phyloP scores from a whole-genome alignment of 2,329 filamentous ascomycete species.

The Colletotrichum musae region DNA sequence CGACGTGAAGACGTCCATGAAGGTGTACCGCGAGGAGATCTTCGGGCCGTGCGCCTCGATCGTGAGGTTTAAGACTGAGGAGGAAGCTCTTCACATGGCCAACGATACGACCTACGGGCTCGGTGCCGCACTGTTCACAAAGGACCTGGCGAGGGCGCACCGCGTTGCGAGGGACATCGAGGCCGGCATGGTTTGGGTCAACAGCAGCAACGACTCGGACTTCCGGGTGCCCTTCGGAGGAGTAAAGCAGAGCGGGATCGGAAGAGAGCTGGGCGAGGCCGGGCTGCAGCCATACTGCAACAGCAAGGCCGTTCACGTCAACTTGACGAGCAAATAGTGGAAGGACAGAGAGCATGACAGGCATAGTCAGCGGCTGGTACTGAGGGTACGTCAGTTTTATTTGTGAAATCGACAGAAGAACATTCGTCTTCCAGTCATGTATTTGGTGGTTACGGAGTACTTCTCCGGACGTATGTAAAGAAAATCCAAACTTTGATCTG shows the following conservation, averaged over 20 bases:
- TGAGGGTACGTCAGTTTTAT: too few relatives aligned
- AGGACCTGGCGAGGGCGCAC: slow-evolving; percentile 61
- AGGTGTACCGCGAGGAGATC: slow-evolving; percentile 49
- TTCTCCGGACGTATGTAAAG: too few relatives aligned
- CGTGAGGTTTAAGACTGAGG: slow-evolving; percentile 49
- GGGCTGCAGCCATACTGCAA: slow-evolving; percentile 48
- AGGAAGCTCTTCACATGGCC: slow-evolving; percentile 50
- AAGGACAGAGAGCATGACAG: neutral
- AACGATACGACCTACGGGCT: slow-evolving; percentile 68
- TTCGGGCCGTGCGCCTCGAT: slow-evolving; percentile 50
- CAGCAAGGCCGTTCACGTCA: slow-evolving; percentile 50
- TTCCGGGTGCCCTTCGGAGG: slow-evolving; percentile 51
- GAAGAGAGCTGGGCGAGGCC: slow-evolving; percentile 50
- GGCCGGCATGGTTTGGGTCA: slow-evolving; percentile 64
- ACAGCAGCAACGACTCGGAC: slow-evolving; percentile 52
- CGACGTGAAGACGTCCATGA: slow-evolving; percentile 47
- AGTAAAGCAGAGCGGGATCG: slow-evolving; percentile 51
- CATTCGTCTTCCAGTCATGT: too few relatives aligned
- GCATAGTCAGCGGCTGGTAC: too few relatives aligned
- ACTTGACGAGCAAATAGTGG: slow-evolving; percentile 41
- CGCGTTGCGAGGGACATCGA: slow-evolving; percentile 64
- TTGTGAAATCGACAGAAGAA: too few relatives aligned
- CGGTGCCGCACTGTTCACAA: slow-evolving; percentile 70
- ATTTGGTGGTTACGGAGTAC: too few relatives aligned
- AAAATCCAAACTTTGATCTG: too few relatives aligned